Evolutionary conservation across 2,329 filamentous ascomycete genomes (phyloP).

Genomic region (Trichophaea hybrida): DNA sequence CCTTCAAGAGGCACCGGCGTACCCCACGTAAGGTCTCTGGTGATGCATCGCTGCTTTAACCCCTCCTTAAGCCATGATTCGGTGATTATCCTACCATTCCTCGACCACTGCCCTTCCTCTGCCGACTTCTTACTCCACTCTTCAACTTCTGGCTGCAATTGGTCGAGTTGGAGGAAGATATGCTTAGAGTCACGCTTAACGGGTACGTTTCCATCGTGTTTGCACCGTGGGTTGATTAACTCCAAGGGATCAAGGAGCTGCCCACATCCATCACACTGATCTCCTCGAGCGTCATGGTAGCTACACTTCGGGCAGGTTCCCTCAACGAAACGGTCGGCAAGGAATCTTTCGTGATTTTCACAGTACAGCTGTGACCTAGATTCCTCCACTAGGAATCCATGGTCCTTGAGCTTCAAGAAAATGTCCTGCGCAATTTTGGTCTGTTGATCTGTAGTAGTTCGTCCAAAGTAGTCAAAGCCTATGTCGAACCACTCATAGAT

Average conservation of each 20-base stretch:
- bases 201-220: constrained; percentile 72
- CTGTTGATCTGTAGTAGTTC: constrained; percentile 77
- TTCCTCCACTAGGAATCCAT: constrained; percentile 75
- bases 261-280: constrained; percentile 64
- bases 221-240: constrained; percentile 75
- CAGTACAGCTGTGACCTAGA: constrained; percentile 85
- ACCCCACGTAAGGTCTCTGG: constrained; percentile 85
- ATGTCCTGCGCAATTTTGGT: constrained; percentile 88
- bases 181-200: constrained; percentile 75
- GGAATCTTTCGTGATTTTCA: constrained; percentile 57
- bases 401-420: constrained; percentile 73
- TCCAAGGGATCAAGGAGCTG: constrained; percentile 57
- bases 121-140: constrained; percentile 63
- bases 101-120: constrained; percentile 59
- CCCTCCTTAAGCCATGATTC: constrained; percentile 72
- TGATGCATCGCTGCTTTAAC: constrained; percentile 74
- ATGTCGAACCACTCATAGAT: constrained; percentile 97
- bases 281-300: constrained; percentile 55
- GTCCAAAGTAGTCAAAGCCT: constrained; percentile 85
- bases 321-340: constrained; percentile 78
- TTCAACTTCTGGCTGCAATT: constrained; percentile 61
- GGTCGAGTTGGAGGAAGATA: constrained; percentile 75
- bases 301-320: constrained; percentile 62
- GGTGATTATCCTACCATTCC: constrained; percentile 62
- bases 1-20: constrained; percentile 40